Conservation (phyloP, 352 stramenopile species). For the Phytophthora gonapodyides region DNA sequence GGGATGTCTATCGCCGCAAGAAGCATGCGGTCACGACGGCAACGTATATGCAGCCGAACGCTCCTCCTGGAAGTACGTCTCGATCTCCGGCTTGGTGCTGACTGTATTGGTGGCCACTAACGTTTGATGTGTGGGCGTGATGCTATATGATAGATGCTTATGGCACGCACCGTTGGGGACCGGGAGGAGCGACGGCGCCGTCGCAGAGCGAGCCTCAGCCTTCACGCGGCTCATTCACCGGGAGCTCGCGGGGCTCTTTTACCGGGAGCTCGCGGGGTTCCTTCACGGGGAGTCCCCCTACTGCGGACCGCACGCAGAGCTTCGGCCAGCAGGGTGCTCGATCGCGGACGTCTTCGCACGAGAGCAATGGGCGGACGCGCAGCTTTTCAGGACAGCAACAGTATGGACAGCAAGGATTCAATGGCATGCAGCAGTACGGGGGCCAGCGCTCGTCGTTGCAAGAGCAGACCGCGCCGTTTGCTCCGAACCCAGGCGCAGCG, state of each 20-base stretch:
- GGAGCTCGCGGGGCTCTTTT: slow-evolving; percentile 34
- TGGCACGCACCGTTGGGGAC: slow-evolving; percentile 72
- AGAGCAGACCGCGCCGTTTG: slow-evolving; percentile 26
- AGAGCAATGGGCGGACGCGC: slow-evolving; percentile 31
- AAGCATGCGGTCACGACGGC: slow-evolving; percentile 51
- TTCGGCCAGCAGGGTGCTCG: slow-evolving; percentile 27
- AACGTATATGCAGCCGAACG: slow-evolving; percentile 50
- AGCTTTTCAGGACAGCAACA: slow-evolving; percentile 37
- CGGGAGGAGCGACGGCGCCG: slow-evolving; percentile 45
- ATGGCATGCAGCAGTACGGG: slow-evolving; percentile 20
- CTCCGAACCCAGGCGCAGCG: slow-evolving; percentile 5
- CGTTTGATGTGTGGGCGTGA: background rate
- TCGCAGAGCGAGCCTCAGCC: slow-evolving; percentile 35
- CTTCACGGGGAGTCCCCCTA: slow-evolving; percentile 22
- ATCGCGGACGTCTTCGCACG: slow-evolving; percentile 20
- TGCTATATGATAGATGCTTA: slow-evolving; percentile 43
- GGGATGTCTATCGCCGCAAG: slow-evolving; percentile 80
- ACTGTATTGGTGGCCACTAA: background rate
- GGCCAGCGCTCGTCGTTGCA: slow-evolving; percentile 37
- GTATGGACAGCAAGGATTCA: slow-evolving; percentile 23
- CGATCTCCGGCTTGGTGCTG: background rate
- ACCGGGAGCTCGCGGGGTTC: slow-evolving; percentile 24
- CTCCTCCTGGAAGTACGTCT: slow-evolving; percentile 40
- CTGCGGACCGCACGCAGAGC: slow-evolving; percentile 32
- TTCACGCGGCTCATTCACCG: slow-evolving; percentile 26